Percentiles rank a stretch among this genome's conserved stretches.
These are phyloP conservation scores for Ustilago trichophora DNA, from an alignment of 1,284 basidiomycete species.

Conservation along the genomic window DNA sequence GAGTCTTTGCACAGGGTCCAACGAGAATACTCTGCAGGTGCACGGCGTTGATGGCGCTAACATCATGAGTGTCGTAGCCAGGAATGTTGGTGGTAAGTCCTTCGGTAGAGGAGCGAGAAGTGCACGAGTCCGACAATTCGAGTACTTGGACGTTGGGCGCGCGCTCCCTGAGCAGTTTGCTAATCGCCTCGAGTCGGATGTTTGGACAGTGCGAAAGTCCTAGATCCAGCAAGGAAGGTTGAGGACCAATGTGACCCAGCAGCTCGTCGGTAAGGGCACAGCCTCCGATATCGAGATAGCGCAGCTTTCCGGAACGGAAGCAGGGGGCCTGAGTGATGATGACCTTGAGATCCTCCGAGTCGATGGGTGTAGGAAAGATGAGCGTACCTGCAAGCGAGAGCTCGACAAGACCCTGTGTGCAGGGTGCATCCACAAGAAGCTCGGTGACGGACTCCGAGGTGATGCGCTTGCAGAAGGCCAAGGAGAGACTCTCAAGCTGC, in stretches of 20 bases:
- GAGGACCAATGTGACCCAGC: conserved; percentile 72
- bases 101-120: conserved; percentile 28
- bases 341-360: conserved; percentile 74
- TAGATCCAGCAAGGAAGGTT: conserved; percentile 75
- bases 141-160: conserved; percentile 85
- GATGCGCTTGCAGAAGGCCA: conserved; percentile 87
- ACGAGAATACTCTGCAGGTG: conserved; percentile 69
- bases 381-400: conserved; percentile 88
- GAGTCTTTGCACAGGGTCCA: conserved; percentile 64
- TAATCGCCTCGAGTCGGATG: conserved; percentile 76
- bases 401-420: conserved; percentile 74
- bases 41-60: conserved; percentile 72
- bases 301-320: conserved; percentile 78
- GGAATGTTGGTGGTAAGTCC: conserved; percentile 36
- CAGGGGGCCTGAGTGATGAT: conserved; percentile 82
- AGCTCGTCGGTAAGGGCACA: conserved; percentile 74
- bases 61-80: conserved; percentile 69
- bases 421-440: conserved; percentile 78
- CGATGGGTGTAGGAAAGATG: conserved; percentile 83
- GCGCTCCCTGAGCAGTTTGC: conserved; percentile 76
- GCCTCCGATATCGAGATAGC: conserved; percentile 90
- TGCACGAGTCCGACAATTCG: conserved; percentile 77
- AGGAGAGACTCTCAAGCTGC: conserved; percentile 79
- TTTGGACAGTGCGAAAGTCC: conserved; percentile 80
- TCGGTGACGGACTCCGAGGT: conserved; percentile 80